Conservation (phyloP, 2,329 filamentous ascomycete genomes). For the Clathrospora elynae region DNA sequence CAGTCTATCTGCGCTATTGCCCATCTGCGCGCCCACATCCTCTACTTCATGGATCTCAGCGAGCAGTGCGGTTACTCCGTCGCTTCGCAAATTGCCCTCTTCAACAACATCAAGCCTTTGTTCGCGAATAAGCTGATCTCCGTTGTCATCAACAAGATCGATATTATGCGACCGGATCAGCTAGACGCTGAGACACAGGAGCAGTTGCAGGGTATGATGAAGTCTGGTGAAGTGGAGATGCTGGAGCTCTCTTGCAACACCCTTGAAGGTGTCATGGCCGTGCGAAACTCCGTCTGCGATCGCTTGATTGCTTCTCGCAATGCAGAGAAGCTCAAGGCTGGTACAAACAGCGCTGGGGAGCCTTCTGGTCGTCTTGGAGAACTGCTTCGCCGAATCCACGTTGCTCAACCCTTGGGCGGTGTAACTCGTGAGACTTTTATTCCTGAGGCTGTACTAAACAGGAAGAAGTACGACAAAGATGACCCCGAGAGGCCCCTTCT, state of each 20-base stretch:
- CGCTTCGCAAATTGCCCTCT: constrained; percentile 88
- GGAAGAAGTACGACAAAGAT: constrained; percentile 86
- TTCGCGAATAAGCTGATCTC: constrained; percentile 98
- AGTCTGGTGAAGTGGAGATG: constrained; percentile 88
- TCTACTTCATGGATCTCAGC: constrained; percentile 98
- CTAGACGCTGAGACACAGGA: constrained; percentile 78
- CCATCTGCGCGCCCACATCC: constrained; percentile 89
- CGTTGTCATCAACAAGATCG: constrained; percentile 97
- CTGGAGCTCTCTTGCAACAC: constrained; percentile 95
- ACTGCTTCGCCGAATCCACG: constrained; percentile 92
- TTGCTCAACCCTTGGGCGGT: constrained; percentile 88
- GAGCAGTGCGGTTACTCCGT: constrained; percentile 97
- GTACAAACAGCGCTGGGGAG: constrained; percentile 77
- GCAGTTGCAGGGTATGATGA: constrained; percentile 78
- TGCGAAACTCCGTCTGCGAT: constrained; percentile 95
- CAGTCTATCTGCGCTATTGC: constrained; percentile 98
- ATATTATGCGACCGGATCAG: constrained; percentile 85
- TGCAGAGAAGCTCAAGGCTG: constrained; percentile 90
- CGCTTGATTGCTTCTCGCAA: constrained; percentile 90
- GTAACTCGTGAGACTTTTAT: constrained; percentile 81
- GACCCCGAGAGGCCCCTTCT: constrained; percentile 84
- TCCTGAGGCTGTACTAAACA: constrained; percentile 78
- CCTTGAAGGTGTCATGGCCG: constrained; percentile 88
- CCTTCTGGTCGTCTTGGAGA: constrained; percentile 82
- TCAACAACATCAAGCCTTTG: constrained; percentile 89